These are phyloP conservation scores for Elasticomyces elasticus DNA, from an alignment of 495 filamentous ascomycete genomes.

Conservation along the genomic window DNA sequence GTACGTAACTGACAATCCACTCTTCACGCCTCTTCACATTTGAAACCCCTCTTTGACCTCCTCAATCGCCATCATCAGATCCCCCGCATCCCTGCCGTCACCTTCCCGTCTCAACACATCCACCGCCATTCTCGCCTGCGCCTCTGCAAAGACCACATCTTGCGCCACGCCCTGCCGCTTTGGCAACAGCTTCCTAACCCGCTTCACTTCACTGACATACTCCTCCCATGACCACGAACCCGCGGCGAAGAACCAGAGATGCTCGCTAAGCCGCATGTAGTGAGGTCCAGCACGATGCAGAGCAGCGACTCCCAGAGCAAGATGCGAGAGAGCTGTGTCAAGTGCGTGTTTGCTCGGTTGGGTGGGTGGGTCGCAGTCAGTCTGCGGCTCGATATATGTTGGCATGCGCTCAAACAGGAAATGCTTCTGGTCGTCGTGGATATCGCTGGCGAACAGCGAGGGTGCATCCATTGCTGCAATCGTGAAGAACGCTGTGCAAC, in stretches of 20 bases:
- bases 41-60: not conserved
- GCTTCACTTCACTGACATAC: not conserved
- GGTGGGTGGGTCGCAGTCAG: not conserved
- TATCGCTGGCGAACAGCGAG: not conserved
- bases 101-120: conserved; percentile 1
- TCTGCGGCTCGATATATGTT: not conserved
- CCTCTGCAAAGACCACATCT: conserved; percentile 6
- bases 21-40: not conserved
- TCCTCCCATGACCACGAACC: not conserved
- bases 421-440: not conserved
- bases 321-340: not conserved
- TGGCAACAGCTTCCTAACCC: not conserved
- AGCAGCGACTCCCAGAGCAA: conserved; percentile 1
- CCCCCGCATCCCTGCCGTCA: not conserved
- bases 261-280: not conserved
- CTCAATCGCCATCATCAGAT: conserved; percentile 3
- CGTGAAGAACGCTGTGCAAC: not conserved
- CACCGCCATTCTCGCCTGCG: not conserved
- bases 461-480: not conserved
- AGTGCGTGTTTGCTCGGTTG: not conserved
- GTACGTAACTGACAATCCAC: not conserved
- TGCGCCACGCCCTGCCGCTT: not conserved
- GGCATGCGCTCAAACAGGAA: not conserved
- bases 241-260: conserved; percentile 1
- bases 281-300: conserved; percentile 3